A percentile compares a stretch with the other conserved stretches of the same genome.
These are phyloP conservation scores for Nemania diffusa DNA, from an alignment of 2,329 filamentous ascomycete species.

Conservation along the genomic window DNA sequence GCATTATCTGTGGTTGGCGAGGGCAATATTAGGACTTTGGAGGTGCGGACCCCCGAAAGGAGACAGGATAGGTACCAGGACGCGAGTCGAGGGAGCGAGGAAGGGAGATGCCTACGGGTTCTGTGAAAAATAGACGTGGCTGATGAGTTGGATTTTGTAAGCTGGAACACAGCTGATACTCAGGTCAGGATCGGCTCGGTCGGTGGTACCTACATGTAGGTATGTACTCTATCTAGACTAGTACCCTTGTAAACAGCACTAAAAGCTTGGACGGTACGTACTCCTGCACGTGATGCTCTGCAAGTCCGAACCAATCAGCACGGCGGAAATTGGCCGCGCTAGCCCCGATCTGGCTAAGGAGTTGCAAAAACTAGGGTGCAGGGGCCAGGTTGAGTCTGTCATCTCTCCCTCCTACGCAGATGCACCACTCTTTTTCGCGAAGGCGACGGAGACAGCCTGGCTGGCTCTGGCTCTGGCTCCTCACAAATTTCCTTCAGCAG, in stretches of 20 bases:
- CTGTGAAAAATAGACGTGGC: background rate
- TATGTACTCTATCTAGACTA: background rate
- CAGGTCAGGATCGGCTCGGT: conserved; percentile 1
- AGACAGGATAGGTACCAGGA: conserved; percentile 12
- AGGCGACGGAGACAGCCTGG: conserved; percentile 42
- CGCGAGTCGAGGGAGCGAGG: background rate
- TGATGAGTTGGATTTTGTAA: conserved; percentile 4
- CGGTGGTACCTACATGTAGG: background rate
- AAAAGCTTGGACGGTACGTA: conserved; percentile 31
- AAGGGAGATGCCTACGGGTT: background rate
- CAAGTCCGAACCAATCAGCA: conserved; percentile 27
- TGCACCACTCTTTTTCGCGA: conserved; percentile 43
- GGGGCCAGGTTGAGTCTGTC: conserved; percentile 35
- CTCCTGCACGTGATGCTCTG: conserved; percentile 25
- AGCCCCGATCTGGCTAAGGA: conserved; percentile 27
- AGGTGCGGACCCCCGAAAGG: conserved; percentile 22
- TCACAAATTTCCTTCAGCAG: conserved; percentile 45
- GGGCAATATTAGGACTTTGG: conserved; percentile 8
- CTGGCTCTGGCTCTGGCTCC: conserved; percentile 42
- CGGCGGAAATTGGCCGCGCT: background rate
- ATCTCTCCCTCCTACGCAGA: conserved; percentile 33
- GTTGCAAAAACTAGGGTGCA: conserved; percentile 28
- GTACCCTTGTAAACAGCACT: background rate
- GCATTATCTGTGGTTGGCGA: conserved; percentile 34
- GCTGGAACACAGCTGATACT: conserved; percentile 22